Conservation (phyloP, 1,284 basidiomycete species). For the Pseudozyma tsukubaensis region DNA sequence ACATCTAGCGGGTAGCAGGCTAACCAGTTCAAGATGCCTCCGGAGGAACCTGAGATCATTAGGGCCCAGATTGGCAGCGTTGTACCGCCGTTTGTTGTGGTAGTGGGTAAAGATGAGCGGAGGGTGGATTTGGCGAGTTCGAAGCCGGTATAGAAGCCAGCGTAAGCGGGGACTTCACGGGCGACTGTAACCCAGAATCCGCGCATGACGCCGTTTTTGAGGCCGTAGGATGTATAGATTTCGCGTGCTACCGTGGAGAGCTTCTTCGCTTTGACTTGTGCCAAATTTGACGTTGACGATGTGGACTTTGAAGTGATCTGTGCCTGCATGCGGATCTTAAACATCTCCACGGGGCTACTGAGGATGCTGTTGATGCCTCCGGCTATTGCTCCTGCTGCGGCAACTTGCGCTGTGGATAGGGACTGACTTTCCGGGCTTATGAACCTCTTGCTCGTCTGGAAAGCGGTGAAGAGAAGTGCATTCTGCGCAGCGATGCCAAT, state of each 20-base stretch:
- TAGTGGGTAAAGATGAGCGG: slow-evolving; percentile 69
- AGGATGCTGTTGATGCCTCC: slow-evolving; percentile 85
- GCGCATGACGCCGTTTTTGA: slow-evolving; percentile 88
- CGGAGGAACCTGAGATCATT: slow-evolving; percentile 84
- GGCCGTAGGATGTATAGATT: slow-evolving; percentile 84
- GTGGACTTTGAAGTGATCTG: slow-evolving; percentile 74
- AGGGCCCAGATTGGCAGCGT: slow-evolving; percentile 86
- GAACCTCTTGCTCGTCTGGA: slow-evolving; percentile 81
- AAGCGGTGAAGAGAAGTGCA: slow-evolving; percentile 91
- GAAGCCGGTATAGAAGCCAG: slow-evolving; percentile 84
- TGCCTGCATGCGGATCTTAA: slow-evolving; percentile 97
- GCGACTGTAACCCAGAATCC: slow-evolving; percentile 96
- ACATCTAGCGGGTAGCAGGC: slow-evolving; percentile 82
- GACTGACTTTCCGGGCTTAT: slow-evolving; percentile 85
- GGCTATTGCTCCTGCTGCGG: slow-evolving; percentile 87
- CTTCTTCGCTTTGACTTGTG: slow-evolving; percentile 77
- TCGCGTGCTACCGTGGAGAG: slow-evolving; percentile 79
- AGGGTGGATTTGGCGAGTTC: slow-evolving; percentile 88
- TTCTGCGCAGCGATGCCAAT: slow-evolving; percentile 96
- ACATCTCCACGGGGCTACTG: slow-evolving; percentile 75
- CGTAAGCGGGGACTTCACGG: slow-evolving; percentile 93
- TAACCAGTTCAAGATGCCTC: slow-evolving; percentile 93
- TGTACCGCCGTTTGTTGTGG: slow-evolving; percentile 8
- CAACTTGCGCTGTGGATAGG: slow-evolving; percentile 81
- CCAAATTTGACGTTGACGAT: slow-evolving; percentile 38